A percentile compares a stretch with the other conserved stretches of the same genome.
phyloP scores from a whole-genome alignment of 2,329 filamentous ascomycete genomes.

The Fusarium falciforme region DNA sequence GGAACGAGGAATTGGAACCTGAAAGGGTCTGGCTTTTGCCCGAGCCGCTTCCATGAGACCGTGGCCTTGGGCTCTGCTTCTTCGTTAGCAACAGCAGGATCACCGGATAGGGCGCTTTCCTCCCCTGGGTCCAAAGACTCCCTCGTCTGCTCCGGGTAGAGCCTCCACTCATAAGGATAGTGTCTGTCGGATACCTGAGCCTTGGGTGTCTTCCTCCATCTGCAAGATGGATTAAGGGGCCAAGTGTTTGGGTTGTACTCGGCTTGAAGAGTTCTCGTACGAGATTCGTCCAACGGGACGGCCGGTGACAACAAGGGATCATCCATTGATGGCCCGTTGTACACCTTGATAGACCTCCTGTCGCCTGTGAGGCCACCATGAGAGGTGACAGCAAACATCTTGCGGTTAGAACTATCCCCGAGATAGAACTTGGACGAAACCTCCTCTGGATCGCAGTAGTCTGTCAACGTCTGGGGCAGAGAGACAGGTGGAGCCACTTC shows the following conservation, averaged over 20 bases:
- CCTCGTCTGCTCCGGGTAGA: neutral
- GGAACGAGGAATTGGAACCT: neutral
- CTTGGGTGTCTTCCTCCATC: neutral
- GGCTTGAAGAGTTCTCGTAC: neutral
- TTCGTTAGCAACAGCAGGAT: neutral
- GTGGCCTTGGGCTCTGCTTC: neutral
- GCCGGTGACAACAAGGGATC: neutral
- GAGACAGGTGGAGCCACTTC: neutral
- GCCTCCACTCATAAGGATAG: neutral
- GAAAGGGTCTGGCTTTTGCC: neutral
- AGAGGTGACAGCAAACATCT: neutral
- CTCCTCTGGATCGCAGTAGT: neutral
- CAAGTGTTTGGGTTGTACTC: neutral
- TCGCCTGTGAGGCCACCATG: neutral
- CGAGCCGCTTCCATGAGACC: neutral
- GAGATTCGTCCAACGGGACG: neutral
- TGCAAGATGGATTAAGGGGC: neutral
- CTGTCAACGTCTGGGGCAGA: neutral
- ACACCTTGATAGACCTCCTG: neutral
- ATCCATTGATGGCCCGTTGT: neutral
- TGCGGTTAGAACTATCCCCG: neutral
- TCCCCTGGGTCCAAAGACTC: neutral
- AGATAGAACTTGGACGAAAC: neutral
- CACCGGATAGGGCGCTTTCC: neutral
- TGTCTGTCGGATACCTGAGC: neutral